Base-by-base conservation (phyloP, 1,139 yeast genomes). In the Ashbya aceris region DNA sequence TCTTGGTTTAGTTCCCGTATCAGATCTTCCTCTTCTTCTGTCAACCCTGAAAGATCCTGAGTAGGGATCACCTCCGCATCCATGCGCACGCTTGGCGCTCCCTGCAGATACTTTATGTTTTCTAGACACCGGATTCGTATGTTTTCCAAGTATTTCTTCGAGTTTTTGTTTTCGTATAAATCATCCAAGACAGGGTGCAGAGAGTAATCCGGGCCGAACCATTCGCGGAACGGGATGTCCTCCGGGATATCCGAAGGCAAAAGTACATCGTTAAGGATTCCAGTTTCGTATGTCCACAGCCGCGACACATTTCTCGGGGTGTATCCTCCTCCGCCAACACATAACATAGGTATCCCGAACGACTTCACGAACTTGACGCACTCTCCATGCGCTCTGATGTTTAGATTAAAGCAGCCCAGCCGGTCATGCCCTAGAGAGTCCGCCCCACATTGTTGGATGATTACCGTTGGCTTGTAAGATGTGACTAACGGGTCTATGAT, bases 251-350 rank as follows among this genome's bases (percentile, higher is more conserved):
- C 78, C 23, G 82, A 72, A 44, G 83, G 85, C 44, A 91, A 63
- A 20, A 83, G 75, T 1, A 83, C 84, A 54, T 85, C 91, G 44
- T 86, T 79, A 58, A 89, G 71, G 2, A 91, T 76, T 36, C 95
- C 81, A 0, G 98, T 93, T 62, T 91, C 98, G 60, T 83, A 87
- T 38, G 96, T 78, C 98, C 98, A 91, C 33, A 91, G 71, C 48
- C 98, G 70, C 8, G 95, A 83, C 7, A 91, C 98, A 58, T 91
- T 91, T 53, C 96, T 75, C 42, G 96, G 95, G 0, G 98, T 91
- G 62, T 91, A 91, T 2, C 98, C 98, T 42, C 98, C 98, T 30
- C 98, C 98, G 26, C 98, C 98, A 10, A 91, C 66, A 9, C 91
- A 96, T 62, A 91, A 68, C 76, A 86, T 71, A 6, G 97, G 97